A percentile compares a stretch with the other conserved stretches of the same genome.
Evolutionary conservation across 805 yeast species (phyloP).

Genomic region (Geotrichum ghanense): DNA sequence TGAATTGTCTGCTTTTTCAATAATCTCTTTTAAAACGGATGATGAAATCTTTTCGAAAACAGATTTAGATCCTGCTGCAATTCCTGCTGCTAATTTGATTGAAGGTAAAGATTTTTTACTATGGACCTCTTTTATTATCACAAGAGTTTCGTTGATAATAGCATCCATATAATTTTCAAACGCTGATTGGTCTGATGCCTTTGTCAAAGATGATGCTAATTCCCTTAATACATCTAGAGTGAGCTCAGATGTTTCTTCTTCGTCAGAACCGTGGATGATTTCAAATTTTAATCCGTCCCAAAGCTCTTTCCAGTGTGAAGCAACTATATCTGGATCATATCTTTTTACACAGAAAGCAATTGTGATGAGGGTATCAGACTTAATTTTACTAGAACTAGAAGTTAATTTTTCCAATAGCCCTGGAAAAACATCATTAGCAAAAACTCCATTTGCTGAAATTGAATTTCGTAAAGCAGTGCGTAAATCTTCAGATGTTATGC

Average conservation of each 20-base stretch:
- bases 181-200: slow-evolving; percentile 20
- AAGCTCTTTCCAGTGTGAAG: slow-evolving; percentile 54
- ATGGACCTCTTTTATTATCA: slow-evolving; percentile 37
- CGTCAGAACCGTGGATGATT: slow-evolving; percentile 68
- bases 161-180: slow-evolving; percentile 31
- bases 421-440: slow-evolving; percentile 65
- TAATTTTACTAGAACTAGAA: slow-evolving; percentile 22
- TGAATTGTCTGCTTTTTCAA: slow-evolving; percentile 24
- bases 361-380: slow-evolving; percentile 62
- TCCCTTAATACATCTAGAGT: slow-evolving; percentile 35
- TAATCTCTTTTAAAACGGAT: slow-evolving; percentile 33
- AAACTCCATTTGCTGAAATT: slow-evolving; percentile 46
- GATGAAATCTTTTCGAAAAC: slow-evolving; percentile 32
- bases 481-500: slow-evolving; percentile 63
- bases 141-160: slow-evolving; percentile 31
- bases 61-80: slow-evolving; percentile 36
- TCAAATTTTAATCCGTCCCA: slow-evolving; percentile 90
- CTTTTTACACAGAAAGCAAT: slow-evolving; percentile 42
- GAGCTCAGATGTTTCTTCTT: slow-evolving; percentile 27
- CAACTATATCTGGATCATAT: slow-evolving; percentile 39
- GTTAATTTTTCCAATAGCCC: slow-evolving; percentile 43
- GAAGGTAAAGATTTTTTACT: slow-evolving; percentile 53
- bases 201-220: slow-evolving; percentile 30
- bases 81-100: slow-evolving; percentile 43
- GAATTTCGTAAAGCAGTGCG: slow-evolving; percentile 51